Evolutionary conservation across 164 flowering plant genomes (phyloP).

Genomic region (Piper betle): DNA sequence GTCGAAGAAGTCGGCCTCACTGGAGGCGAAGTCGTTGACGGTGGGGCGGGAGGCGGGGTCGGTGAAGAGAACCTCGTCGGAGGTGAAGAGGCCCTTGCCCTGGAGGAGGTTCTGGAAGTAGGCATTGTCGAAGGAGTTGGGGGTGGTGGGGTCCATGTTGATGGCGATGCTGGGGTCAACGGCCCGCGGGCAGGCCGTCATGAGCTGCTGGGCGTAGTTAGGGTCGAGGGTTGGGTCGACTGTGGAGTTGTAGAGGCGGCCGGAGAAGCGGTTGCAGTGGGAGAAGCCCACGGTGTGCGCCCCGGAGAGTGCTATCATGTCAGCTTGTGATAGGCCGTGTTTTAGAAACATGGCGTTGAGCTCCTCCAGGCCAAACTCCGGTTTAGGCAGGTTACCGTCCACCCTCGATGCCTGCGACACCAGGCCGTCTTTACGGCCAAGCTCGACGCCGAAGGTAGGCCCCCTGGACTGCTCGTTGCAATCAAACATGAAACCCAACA

Average conservation of each 20-base stretch:
- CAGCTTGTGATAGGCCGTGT: constrained; percentile 35
- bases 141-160: constrained; percentile 52
- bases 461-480: constrained; percentile 43
- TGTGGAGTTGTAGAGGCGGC: constrained; percentile 35
- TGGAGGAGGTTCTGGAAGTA: constrained; percentile 48
- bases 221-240: constrained; percentile 57
- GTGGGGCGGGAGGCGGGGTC: constrained; percentile 29
- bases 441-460: constrained; percentile 42
- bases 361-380: constrained; percentile 21
- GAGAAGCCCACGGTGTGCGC: constrained; percentile 79
- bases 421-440: constrained; percentile 65
- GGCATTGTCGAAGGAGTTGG: constrained; percentile 44
- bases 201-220: constrained; percentile 48
- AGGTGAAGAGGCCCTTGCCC: constrained; percentile 56
- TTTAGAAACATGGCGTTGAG: constrained; percentile 35
- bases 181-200: constrained; percentile 30
- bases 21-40: constrained; percentile 37
- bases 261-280: constrained; percentile 53
- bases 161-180: constrained; percentile 45
- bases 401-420: constrained; percentile 49
- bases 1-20: constrained; percentile 17
- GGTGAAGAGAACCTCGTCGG: constrained; percentile 51
- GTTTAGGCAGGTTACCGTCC: constrained; percentile 49
- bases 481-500: neutral
- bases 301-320: constrained; percentile 73